These are phyloP conservation scores for Hypomyces rosellus DNA, from an alignment of 2,329 filamentous ascomycete species.

Conservation along the genomic window DNA sequence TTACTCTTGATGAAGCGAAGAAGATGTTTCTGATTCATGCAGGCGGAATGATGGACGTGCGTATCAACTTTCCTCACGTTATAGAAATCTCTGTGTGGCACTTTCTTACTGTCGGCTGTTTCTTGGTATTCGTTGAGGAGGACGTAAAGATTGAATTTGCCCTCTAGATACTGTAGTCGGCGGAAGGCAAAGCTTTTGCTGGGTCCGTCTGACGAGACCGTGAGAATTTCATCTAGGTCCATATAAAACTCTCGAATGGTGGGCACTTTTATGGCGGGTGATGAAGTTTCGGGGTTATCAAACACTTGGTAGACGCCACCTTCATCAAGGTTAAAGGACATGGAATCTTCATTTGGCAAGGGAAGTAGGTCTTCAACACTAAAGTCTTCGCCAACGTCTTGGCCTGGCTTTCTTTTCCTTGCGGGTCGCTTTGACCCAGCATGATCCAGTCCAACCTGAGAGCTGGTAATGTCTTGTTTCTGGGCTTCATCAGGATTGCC, in stretches of 20 bases:
- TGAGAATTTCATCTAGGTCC: conserved; percentile 80
- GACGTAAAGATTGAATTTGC: conserved; percentile 91
- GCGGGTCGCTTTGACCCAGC: conserved; percentile 37
- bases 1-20: conserved; percentile 99
- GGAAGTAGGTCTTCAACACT: conserved; percentile 71
- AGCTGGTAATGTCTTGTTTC: background rate
- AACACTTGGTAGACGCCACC: conserved; percentile 92
- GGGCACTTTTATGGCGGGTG: conserved; percentile 76
- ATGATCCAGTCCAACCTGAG: background rate
- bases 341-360: conserved; percentile 61
- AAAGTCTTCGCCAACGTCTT: conserved; percentile 82
- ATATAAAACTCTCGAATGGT: conserved; percentile 94
- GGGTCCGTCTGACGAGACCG: conserved; percentile 89
- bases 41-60: conserved; percentile 97
- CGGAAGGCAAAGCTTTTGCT: conserved; percentile 97
- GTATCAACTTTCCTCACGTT: conserved; percentile 98
- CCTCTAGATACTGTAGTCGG: conserved; percentile 89
- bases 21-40: conserved; percentile 99
- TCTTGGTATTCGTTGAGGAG: conserved; percentile 97
- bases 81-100: conserved; percentile 97
- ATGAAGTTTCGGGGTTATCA: conserved; percentile 56
- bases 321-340: conserved; percentile 73
- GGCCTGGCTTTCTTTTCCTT: conserved; percentile 73
- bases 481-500: conserved; percentile 6
- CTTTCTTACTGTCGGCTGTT: conserved; percentile 94